A percentile compares a stretch with the other conserved stretches of the same genome.
Conservation (phyloP, 73 alveolate species). For the Paramecium octaurelia region DNA sequence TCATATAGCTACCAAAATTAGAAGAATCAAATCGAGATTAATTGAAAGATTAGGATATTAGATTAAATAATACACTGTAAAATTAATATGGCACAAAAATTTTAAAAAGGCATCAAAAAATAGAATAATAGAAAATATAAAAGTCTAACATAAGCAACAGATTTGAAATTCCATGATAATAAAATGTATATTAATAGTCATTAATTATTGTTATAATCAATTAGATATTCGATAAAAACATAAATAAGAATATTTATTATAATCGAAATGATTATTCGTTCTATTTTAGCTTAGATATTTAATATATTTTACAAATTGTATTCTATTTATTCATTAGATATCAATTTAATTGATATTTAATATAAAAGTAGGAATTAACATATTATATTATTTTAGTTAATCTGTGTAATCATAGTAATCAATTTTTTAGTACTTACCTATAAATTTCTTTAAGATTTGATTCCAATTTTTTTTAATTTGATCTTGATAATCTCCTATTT, state of each 20-base stretch:
- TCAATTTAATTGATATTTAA: not conserved
- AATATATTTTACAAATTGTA: too few species aligned
- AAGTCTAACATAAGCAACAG: not conserved
- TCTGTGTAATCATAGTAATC: not conserved
- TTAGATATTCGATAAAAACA: too few species aligned
- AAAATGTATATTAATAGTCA: not conserved
- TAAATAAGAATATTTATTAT: not conserved
- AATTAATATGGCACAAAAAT: not conserved
- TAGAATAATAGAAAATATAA: not conserved
- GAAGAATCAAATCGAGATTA: not conserved
- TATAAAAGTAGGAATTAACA: not conserved
- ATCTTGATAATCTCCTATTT: not conserved
- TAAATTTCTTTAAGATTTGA: not conserved
- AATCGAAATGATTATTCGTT: too few species aligned
- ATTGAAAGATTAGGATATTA: not conserved
- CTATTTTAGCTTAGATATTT: too few species aligned
- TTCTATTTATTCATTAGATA: not conserved
- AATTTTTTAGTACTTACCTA: not conserved
- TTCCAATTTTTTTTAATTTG: not conserved
- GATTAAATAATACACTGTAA: not conserved
- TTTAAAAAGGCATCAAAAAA: constrained; percentile 1
- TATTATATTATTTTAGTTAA: not conserved
- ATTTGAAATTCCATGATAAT: not conserved
- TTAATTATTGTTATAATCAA: not conserved
- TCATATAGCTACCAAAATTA: not conserved